phyloP scores from a whole-genome alignment of 345 rosid genomes.

The Nephelium lappaceum region DNA sequence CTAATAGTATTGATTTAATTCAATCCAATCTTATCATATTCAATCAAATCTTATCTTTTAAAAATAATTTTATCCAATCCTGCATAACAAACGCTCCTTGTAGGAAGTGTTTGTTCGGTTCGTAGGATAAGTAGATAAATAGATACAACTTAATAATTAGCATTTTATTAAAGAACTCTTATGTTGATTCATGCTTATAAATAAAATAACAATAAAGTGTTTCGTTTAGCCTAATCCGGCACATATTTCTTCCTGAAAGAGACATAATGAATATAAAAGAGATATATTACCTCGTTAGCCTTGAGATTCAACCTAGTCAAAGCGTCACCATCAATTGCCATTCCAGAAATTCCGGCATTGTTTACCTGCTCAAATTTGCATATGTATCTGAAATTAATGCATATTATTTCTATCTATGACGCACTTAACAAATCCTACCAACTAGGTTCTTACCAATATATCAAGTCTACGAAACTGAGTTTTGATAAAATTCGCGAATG shows the following conservation, averaged over 20 bases:
- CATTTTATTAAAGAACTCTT: no score
- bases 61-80: no score
- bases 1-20: no score
- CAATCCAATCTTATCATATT: no score
- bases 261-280: not conserved
- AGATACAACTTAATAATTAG: no score
- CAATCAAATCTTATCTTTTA: no score
- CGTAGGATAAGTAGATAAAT: no score
- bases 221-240: not conserved
- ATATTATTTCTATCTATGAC: no score
- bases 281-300: not conserved
- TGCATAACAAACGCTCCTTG: no score
- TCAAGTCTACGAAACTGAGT: not conserved
- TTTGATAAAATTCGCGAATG: not conserved
- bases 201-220: not conserved
- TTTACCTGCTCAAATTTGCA: conserved; percentile 1
- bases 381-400: no score
- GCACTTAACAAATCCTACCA: not conserved
- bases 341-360: conserved; percentile 7
- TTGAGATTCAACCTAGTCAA: conserved; percentile 3
- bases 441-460: conserved; percentile 6
- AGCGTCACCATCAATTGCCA: not conserved
- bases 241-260: not conserved
- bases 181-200: no score
- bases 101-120: no score